Percentiles rank a stretch among this genome's conserved stretches.
Evolutionary conservation across 345 rosid species (phyloP).

Genomic region (Gossypium thurberi): DNA sequence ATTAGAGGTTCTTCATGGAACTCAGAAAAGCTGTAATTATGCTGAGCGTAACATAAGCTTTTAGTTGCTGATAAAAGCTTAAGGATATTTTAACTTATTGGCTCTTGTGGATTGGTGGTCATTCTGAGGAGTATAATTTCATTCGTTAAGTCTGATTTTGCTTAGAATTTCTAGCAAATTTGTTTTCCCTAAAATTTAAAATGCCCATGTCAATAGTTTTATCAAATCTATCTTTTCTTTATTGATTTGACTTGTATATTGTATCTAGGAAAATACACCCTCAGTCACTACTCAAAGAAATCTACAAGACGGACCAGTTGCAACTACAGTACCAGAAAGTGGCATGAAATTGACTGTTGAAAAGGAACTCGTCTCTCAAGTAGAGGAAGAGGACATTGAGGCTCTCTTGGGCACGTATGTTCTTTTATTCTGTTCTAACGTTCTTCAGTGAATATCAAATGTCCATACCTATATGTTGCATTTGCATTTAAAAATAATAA

Average conservation of each 20-base stretch:
- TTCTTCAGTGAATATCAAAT: conserved; percentile 1
- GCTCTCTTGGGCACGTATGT: conserved; percentile 92
- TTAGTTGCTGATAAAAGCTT: conserved; percentile 1
- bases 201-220: neutral
- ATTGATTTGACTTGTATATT: conserved; percentile 13
- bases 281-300: conserved; percentile 51
- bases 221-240: conserved; percentile 3
- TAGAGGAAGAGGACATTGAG: conserved; percentile 78
- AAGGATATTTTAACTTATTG: neutral
- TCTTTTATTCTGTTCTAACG: conserved; percentile 14
- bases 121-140: neutral
- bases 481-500: neutral
- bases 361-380: conserved; percentile 92
- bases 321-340: conserved; percentile 49
- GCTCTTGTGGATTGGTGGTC: neutral
- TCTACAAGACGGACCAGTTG: conserved; percentile 66
- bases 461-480: conserved; percentile 2
- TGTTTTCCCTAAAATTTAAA: neutral
- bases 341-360: conserved; percentile 90
- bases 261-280: conserved; percentile 76
- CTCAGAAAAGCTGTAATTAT: conserved; percentile 2
- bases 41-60: neutral
- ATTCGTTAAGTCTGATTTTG: neutral
- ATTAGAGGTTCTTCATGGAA: neutral
- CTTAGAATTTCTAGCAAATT: neutral